A percentile compares a stretch with the other conserved stretches of the same genome.
Evolutionary conservation across 2,329 filamentous ascomycete species (phyloP).

Genomic region (Fonsecaea erecta): DNA sequence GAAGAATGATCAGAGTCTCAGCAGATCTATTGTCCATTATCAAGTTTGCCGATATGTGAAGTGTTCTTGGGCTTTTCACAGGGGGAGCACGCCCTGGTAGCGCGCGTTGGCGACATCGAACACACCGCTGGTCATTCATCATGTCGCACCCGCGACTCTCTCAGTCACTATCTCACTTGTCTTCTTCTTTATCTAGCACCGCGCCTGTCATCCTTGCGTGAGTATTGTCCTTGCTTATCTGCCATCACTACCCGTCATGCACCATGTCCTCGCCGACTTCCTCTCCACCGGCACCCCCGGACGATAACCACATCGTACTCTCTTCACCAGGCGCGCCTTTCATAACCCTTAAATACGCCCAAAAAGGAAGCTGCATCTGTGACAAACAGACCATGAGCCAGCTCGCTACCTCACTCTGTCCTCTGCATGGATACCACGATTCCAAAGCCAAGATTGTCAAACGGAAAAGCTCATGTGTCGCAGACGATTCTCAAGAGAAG

Average conservation of each 20-base stretch:
- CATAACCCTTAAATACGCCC: conserved; percentile 3
- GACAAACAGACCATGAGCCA: too few relatives aligned
- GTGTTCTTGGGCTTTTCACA: background rate
- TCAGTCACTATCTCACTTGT: background rate
- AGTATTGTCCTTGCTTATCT: background rate
- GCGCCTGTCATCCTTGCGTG: background rate
- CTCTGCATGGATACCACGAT: conserved; percentile 15
- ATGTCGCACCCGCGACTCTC: background rate
- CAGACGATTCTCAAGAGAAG: background rate
- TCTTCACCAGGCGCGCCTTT: background rate
- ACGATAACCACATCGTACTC: background rate
- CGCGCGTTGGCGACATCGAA: background rate
- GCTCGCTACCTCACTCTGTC: conserved; percentile 14
- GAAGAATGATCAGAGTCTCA: background rate
- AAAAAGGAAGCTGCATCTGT: background rate
- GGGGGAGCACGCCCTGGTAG: background rate
- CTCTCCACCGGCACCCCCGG: background rate
- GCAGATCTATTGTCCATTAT: background rate
- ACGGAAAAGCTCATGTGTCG: background rate
- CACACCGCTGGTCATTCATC: background rate
- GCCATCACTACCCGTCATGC: background rate
- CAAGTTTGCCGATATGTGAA: background rate
- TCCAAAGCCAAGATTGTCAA: conserved; percentile 9
- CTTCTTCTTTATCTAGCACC: background rate
- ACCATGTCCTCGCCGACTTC: background rate